Conservation (phyloP, 2,329 filamentous ascomycete genomes). For the Botrytis porri region DNA sequence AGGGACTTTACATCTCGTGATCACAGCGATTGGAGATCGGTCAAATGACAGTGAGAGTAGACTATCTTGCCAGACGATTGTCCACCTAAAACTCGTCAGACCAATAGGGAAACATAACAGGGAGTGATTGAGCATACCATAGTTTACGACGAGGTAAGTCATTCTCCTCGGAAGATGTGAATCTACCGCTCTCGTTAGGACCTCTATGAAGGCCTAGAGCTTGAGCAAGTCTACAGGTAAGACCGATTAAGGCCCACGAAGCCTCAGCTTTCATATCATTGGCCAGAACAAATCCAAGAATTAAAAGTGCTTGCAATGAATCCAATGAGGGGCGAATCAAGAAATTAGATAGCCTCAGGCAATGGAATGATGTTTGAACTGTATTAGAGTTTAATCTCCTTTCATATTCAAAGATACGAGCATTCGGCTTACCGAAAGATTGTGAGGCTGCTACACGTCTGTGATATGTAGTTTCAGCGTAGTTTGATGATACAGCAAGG, state of each 20-base stretch:
- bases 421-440: slow-evolving; percentile 44
- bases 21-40: slow-evolving; percentile 59
- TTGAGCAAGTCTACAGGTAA: slow-evolving; percentile 63
- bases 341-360: slow-evolving; percentile 61
- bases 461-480: slow-evolving; percentile 59
- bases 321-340: slow-evolving; percentile 61
- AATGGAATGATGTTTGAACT: slow-evolving; percentile 54
- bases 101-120: not conserved
- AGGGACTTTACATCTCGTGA: slow-evolving; percentile 44
- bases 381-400: slow-evolving; percentile 1
- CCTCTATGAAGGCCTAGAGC: slow-evolving; percentile 57
- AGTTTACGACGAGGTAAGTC: slow-evolving; percentile 35
- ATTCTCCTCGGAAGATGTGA: slow-evolving; percentile 34
- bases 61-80: slow-evolving; percentile 65
- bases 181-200: slow-evolving; percentile 31
- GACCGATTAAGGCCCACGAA: slow-evolving; percentile 62
- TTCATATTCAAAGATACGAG: not conserved
- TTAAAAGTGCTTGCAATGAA: slow-evolving; percentile 61
- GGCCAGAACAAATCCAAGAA: slow-evolving; percentile 61
- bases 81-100: slow-evolving; percentile 46
- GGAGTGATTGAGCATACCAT: slow-evolving; percentile 29
- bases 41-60: slow-evolving; percentile 65
- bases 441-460: slow-evolving; percentile 42
- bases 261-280: slow-evolving; percentile 70
- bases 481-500: slow-evolving; percentile 63